Percentiles rank a stretch among this genome's conserved stretches.
Conservation (phyloP, 164 flowering plant species). For the Hamamelis virginiana region DNA sequence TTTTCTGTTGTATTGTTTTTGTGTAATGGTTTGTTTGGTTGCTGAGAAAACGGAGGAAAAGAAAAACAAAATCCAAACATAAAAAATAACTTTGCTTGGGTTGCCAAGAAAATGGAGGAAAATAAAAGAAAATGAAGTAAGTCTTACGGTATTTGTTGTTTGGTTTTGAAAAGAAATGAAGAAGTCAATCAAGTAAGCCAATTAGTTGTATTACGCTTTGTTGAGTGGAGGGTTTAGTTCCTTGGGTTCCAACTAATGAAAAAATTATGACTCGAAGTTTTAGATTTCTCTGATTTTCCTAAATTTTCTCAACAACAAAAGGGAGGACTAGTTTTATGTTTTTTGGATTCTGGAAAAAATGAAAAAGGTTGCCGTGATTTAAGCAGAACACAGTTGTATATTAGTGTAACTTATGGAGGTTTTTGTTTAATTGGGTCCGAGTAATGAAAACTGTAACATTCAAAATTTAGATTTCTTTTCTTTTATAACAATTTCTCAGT, state of each 20-base stretch:
- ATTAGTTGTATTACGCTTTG: background rate
- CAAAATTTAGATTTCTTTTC: background rate
- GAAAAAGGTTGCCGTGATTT: too few species aligned
- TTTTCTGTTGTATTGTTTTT: background rate
- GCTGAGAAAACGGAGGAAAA: background rate
- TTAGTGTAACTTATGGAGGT: too few species aligned
- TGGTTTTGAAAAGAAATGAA: too few species aligned
- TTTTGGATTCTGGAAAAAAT: background rate
- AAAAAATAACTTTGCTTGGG: background rate
- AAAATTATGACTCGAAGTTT: too few species aligned
- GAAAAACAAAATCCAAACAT: too few species aligned
- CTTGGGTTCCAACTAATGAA: too few species aligned
- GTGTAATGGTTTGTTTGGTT: background rate
- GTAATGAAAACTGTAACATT: background rate
- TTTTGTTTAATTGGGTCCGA: background rate
- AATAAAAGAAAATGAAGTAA: background rate
- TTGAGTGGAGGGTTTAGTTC: too few species aligned
- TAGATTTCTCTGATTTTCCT: too few species aligned
- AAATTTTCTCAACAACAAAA: background rate
- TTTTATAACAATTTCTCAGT: background rate
- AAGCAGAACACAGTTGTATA: too few species aligned
- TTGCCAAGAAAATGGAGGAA: constrained; percentile 1
- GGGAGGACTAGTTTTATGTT: background rate
- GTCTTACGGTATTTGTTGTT: background rate
- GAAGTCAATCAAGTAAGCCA: too few species aligned